Base-by-base conservation (phyloP, 208 protist species). In the Baffinella frigidus region DNA sequence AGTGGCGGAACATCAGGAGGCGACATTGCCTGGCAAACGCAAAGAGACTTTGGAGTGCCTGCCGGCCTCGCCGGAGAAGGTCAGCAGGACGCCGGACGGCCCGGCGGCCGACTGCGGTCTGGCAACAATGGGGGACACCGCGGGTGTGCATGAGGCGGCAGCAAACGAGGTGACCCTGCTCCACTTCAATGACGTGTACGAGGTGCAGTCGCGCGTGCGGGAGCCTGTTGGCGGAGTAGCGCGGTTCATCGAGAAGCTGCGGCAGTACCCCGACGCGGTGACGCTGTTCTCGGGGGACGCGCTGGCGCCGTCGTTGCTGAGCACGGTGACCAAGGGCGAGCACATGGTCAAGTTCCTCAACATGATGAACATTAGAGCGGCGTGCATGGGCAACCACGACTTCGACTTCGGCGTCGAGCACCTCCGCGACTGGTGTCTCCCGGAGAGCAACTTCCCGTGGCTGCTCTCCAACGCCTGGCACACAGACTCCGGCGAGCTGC, bases 181-280 rank as follows among this genome's bases (percentile, higher is more conserved):
- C 36, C 87, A 92, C 50, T 92, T 81, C 51, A 94, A 94, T 80
- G 93, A 94, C 45, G 93, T 94, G n/a, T 94, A 94, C 72, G 43
- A 94, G 48, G 61, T 94, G n/a, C 41, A 93, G 38, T 27, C 41
- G 41, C 56, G 56, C 43, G 45, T 44, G 36, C 30, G 33, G 33
- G 83, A 93, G 17, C 81, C 83, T 0, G 38, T 87, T 0, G 90
- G 90, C 20, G 93, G 93, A 36, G 89, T 62, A 20, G 89, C 89
- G 1, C 89, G 93, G 24, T 94, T 94, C 39, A 61, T 84, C 9
- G 24, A 14, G 9, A 11, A 33, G 2, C 39, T 84, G 14, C 27
- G 38, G 35, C 36, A 38, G 30, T 35, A 74, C 30, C 68, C 68
- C 2, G 68, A 74, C 0, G 68, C 68, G 30, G 30, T 74, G 20